These are phyloP conservation scores for Psilocybe mexicana DNA, from an alignment of 1,284 basidiomycete species.

Conservation along the genomic window DNA sequence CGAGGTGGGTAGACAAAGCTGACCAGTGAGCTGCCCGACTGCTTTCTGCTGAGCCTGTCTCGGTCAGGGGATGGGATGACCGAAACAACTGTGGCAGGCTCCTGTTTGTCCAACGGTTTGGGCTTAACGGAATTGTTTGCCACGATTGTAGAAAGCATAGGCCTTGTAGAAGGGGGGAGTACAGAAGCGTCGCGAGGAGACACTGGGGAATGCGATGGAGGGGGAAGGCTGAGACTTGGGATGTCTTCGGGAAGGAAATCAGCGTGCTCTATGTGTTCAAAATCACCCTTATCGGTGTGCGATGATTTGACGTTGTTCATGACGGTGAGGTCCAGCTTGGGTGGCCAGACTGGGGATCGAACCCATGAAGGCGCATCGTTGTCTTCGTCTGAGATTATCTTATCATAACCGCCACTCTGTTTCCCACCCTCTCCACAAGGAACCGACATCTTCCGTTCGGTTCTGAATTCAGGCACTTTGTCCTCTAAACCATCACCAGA, in stretches of 20 bases:
- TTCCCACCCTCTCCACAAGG: conserved; percentile 1
- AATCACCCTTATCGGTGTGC: conserved; percentile 6
- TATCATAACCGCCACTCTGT: conserved; percentile 10
- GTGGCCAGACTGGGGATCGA: conserved; percentile 17
- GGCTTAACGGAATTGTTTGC: conserved; percentile 9
- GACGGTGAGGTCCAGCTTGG: neutral
- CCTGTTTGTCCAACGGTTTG: conserved; percentile 3
- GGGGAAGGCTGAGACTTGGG: conserved; percentile 16
- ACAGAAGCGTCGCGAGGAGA: conserved; percentile 7
- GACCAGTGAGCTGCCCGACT: conserved; percentile 25
- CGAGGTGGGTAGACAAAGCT: neutral
- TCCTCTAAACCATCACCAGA: conserved; percentile 55
- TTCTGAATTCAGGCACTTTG: conserved; percentile 18
- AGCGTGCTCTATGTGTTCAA: conserved; percentile 19
- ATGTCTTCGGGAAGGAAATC: conserved; percentile 11
- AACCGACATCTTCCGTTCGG: conserved; percentile 3
- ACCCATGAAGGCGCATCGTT: conserved; percentile 25
- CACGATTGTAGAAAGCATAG: conserved; percentile 9
- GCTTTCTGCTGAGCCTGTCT: conserved; percentile 19
- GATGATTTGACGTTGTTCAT: neutral
- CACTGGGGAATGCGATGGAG: conserved; percentile 10
- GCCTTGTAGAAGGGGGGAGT: conserved; percentile 9
- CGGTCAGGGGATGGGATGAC: neutral
- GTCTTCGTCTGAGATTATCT: conserved; percentile 4
- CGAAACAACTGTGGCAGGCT: neutral